These are phyloP conservation scores for Ulota crispa DNA, from an alignment of 225 moss, liverwort and hornwort genomes.

Conservation along the genomic window DNA sequence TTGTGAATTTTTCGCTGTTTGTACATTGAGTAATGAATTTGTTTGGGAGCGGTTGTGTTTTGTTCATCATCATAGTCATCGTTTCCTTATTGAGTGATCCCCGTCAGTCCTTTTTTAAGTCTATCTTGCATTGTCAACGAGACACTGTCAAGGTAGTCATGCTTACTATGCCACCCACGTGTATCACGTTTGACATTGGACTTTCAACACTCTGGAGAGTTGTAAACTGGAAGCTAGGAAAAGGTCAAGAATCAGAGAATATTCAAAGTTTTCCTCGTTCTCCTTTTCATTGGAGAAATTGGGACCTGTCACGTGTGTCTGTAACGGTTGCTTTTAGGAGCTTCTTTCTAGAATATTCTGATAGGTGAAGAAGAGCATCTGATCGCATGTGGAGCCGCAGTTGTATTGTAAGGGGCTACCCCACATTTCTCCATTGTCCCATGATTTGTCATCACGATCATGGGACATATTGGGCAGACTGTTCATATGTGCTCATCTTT, in stretches of 20 bases:
- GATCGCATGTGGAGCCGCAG: not conserved
- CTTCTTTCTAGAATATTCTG: not conserved
- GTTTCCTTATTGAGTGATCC: not conserved
- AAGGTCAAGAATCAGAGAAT: not conserved
- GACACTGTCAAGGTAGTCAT: not conserved
- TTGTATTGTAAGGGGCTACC: not conserved
- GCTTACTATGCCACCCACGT: not conserved
- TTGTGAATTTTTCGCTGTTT: not conserved
- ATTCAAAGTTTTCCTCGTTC: not conserved
- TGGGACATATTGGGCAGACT: not conserved
- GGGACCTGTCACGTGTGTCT: not conserved
- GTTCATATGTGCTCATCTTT: not conserved
- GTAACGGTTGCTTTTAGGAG: not conserved
- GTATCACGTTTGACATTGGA: not conserved
- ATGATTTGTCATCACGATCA: not conserved
- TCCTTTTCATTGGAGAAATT: not conserved
- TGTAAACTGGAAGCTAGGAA: not conserved
- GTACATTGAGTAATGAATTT: not conserved
- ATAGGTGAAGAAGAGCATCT: not conserved
- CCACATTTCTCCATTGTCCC: not conserved
- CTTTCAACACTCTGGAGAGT: not conserved
- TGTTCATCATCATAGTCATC: not conserved
- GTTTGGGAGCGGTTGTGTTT: not conserved
- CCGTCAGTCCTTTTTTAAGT: too few species aligned
- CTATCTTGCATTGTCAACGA: not conserved